Evolutionary conservation across 805 yeast genomes (phyloP), one percentile per base, ranked within the genome.

Genomic region (Monosporozyma solicola): DNA sequence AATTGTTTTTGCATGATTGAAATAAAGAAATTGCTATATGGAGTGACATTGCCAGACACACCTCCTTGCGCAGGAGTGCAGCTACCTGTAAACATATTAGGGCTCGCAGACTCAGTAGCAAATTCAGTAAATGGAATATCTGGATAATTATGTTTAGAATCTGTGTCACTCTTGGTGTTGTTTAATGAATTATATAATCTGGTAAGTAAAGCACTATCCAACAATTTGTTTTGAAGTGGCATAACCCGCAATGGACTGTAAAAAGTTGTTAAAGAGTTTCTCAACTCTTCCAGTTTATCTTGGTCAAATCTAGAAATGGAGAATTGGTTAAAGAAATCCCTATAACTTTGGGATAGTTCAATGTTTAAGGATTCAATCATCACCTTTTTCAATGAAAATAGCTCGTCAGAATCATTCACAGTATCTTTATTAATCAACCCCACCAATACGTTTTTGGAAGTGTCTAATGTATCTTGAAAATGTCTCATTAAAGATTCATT

Each of bases 241-340:
- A 76, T 58, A 4, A 74, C 71, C 41, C 78, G 57, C 24, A 76
- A 55, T 6, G 79, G 76, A 3, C 72, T 65, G 5, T 71, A 66
- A 2, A 67, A 62, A 10, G 62, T 65, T n/a, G 77, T 77, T 24
- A 76, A 51, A n/a, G 66, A 60, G 60, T 76, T 77, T 62, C 80
- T 68, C 13, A 76, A 59, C 1, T 54, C 56, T 50, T 70, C 65
- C 43, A 76, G 58, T 31, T 67, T 66, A 20, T 57, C 61, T 37
- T 60, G 64, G 20, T 68, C 54, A 53, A 73, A 69, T 4, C 63
- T 61, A 0, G 76, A 64, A 6, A 77, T 43, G 25, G 73, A 68
- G 22, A 70, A 48, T 47, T 74, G 77, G 57, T 73, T 74, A 10
- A 69, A 60, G 53, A 72, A 73, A 53, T 76, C 80, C 56, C 80